These are phyloP conservation scores for Penicillium paradoxum DNA, from an alignment of 495 filamentous ascomycete species.

Conservation along the genomic window DNA sequence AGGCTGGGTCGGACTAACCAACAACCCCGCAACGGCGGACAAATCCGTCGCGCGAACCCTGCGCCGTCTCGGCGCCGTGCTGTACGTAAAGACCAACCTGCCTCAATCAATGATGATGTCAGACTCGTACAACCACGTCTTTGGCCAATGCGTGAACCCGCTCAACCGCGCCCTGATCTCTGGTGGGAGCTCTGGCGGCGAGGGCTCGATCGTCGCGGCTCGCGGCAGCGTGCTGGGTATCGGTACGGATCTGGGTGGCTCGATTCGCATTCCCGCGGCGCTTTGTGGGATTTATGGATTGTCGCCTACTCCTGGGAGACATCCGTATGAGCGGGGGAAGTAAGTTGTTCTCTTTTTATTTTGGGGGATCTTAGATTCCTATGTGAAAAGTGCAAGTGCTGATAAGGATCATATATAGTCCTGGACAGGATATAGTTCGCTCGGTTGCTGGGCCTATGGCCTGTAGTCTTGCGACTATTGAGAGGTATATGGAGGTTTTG, in stretches of 20 bases:
- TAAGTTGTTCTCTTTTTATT: conserved; percentile 25
- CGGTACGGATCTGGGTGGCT: conserved; percentile 65
- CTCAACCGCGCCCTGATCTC: conserved; percentile 51
- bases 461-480: conserved; percentile 20
- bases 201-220: conserved; percentile 57
- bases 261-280: conserved; percentile 60
- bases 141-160: conserved; percentile 52
- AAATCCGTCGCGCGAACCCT: conserved; percentile 30
- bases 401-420: conserved; percentile 13
- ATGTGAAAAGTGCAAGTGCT: no score
- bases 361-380: no score
- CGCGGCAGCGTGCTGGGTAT: conserved; percentile 59
- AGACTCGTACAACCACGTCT: conserved; percentile 40
- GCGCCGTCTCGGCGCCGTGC: conserved; percentile 42
- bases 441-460: conserved; percentile 31
- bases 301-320: conserved; percentile 54
- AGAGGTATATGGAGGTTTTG: conserved; percentile 30
- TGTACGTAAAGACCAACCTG: conserved; percentile 61
- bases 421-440: conserved; percentile 28
- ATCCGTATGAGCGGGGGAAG: conserved; percentile 47
- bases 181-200: conserved; percentile 64
- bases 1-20: conserved; percentile 38
- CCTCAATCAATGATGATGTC: conserved; percentile 60
- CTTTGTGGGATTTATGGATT: conserved; percentile 61
- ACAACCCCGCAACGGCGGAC: conserved; percentile 25